A percentile compares a stretch with the other conserved stretches of the same genome.
Evolutionary conservation across 139 green algal species (phyloP).

Genomic region (Tetradesmus obliquus): DNA sequence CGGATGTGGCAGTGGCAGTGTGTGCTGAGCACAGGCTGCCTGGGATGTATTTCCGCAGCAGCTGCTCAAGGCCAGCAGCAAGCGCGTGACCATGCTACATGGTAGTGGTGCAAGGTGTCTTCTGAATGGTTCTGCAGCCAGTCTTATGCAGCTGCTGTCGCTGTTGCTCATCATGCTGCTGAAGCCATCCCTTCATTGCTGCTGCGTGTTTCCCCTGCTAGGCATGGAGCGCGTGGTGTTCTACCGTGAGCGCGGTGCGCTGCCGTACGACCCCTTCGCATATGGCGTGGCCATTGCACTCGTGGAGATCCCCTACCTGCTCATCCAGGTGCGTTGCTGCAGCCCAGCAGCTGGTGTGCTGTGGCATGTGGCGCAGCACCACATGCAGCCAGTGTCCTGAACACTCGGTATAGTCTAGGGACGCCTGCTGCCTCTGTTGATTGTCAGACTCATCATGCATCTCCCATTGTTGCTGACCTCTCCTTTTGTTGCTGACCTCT

Average conservation of each 20-base stretch:
- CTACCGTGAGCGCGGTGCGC: constrained; percentile 43
- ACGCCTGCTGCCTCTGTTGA: not conserved
- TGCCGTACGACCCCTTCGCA: constrained; percentile 50
- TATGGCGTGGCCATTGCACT: constrained; percentile 58
- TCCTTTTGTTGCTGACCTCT: too few relatives aligned
- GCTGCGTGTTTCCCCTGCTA: not conserved
- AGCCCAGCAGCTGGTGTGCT: not conserved
- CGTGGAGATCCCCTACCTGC: constrained; percentile 69
- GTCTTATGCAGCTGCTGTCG: not conserved
- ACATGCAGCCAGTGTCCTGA: not conserved
- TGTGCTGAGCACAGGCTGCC: not conserved
- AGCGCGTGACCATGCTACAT: too few relatives aligned
- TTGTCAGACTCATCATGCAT: too few relatives aligned
- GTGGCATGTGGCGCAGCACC: not conserved
- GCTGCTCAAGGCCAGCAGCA: not conserved
- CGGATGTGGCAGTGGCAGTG: not conserved
- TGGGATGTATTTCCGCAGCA: not conserved
- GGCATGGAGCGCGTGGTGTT: constrained; percentile 39
- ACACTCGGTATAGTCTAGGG: not conserved
- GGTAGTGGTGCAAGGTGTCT: too few relatives aligned
- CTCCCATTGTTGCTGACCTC: too few relatives aligned
- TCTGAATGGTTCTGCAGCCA: too few relatives aligned
- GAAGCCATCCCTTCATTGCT: too few relatives aligned
- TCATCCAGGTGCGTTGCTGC: constrained; percentile 45
- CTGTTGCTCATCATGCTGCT: not conserved